Conservation (phyloP, 352 stramenopile genomes). For the Pythium phragmitis region DNA sequence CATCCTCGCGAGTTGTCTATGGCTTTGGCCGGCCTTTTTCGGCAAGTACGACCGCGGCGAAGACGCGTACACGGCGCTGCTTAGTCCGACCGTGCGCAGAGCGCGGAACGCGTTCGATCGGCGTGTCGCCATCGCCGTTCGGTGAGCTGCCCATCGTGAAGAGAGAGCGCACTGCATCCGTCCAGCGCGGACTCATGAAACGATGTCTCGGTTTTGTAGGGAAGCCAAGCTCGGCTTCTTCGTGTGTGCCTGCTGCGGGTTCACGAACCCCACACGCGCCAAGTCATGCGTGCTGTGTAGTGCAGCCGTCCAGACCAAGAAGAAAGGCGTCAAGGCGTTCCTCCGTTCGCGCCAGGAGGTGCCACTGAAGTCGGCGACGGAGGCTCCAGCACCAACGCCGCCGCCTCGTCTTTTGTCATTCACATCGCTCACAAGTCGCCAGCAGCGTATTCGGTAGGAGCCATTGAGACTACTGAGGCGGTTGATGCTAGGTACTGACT, state of each 20-base stretch:
- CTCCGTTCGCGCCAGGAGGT: neutral
- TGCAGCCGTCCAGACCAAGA: neutral
- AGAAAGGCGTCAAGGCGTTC: constrained; percentile 4
- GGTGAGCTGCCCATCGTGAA: constrained; percentile 1
- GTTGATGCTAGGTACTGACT: too few relatives aligned
- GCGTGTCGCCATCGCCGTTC: constrained; percentile 22
- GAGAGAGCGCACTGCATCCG: neutral
- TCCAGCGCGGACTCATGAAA: neutral
- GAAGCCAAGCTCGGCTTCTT: constrained; percentile 16
- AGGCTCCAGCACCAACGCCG: neutral
- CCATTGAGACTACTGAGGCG: too few relatives aligned
- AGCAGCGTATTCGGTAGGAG: constrained; percentile 10
- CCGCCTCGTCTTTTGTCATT: neutral
- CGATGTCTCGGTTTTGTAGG: neutral
- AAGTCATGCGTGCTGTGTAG: constrained; percentile 20
- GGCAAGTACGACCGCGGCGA: constrained; percentile 21
- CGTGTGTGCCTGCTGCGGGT: constrained; percentile 13
- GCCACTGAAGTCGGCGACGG: neutral
- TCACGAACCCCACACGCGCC: constrained; percentile 16
- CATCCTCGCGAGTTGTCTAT: neutral
- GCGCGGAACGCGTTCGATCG: constrained; percentile 22
- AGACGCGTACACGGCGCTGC: constrained; percentile 25
- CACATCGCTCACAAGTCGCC: neutral
- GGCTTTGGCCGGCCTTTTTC: constrained; percentile 20
- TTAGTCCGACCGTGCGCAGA: constrained; percentile 23